Percentiles rank a stretch among this genome's conserved stretches.
Conservation (phyloP, 2,329 filamentous ascomycete species). For the Aspergillus alliaceus region DNA sequence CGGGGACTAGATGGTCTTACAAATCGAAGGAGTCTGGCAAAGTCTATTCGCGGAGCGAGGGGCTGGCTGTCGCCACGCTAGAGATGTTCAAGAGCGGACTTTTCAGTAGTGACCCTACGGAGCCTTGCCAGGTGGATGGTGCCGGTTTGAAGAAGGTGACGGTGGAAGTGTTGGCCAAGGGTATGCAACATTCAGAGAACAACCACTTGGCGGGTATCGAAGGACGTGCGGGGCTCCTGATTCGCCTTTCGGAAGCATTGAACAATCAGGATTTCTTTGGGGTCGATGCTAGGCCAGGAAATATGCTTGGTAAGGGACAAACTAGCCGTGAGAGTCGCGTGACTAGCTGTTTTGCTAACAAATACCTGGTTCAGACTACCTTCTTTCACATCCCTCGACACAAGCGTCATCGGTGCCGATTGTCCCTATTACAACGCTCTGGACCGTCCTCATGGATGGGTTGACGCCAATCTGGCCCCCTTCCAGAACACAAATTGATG, state of each 20-base stretch:
- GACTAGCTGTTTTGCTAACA: constrained; percentile 1
- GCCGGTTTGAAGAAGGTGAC: constrained; percentile 74
- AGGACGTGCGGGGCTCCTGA: constrained; percentile 76
- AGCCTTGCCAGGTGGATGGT: constrained; percentile 89
- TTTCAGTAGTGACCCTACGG: constrained; percentile 78
- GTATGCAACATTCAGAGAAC: constrained; percentile 76
- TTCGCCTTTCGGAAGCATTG: constrained; percentile 73
- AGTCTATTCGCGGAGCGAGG: constrained; percentile 81
- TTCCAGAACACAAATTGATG: constrained; percentile 82
- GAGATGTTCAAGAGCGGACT: constrained; percentile 94
- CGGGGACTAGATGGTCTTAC: constrained; percentile 88
- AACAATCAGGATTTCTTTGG: constrained; percentile 83
- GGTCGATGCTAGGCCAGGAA: constrained; percentile 78
- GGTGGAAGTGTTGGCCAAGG: constrained; percentile 71
- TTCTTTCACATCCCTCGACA: constrained; percentile 88
- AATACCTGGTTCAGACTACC: constrained; percentile 65
- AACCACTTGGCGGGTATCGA: constrained; percentile 85
- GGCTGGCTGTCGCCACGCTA: constrained; percentile 72
- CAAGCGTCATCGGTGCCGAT: constrained; percentile 86
- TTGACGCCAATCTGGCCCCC: constrained; percentile 85
- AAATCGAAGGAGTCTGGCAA: constrained; percentile 86
- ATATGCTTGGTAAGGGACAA: constrained; percentile 76
- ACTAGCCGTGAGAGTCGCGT: background rate
- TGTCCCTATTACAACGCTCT: constrained; percentile 81
- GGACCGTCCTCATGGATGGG: constrained; percentile 86